These are phyloP conservation scores for Castanea mollissima DNA, from an alignment of 306 rosid genomes.

Conservation along the genomic window DNA sequence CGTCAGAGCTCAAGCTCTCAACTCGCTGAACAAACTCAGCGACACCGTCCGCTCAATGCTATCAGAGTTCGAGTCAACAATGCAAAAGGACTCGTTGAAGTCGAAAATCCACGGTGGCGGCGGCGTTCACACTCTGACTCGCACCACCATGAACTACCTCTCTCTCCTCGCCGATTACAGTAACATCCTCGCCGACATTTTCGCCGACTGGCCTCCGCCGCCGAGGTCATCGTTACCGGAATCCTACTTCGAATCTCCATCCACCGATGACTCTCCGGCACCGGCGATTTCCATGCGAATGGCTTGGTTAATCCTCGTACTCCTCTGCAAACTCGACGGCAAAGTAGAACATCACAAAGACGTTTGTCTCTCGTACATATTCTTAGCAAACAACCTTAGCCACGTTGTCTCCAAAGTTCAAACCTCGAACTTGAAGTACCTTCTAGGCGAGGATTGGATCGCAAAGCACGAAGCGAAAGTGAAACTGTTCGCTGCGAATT, in stretches of 20 bases:
- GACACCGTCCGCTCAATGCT: slow-evolving; percentile 38
- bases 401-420: slow-evolving; percentile 44
- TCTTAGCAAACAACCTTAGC: slow-evolving; percentile 61
- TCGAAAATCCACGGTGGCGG: slow-evolving; percentile 31
- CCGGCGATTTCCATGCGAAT: slow-evolving; percentile 29
- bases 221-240: slow-evolving; percentile 30
- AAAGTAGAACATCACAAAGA: slow-evolving; percentile 58
- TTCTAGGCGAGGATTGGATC: slow-evolving; percentile 67
- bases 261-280: slow-evolving; percentile 17
- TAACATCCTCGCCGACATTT: slow-evolving; percentile 48
- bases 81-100: slow-evolving; percentile 52
- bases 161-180: slow-evolving; percentile 54
- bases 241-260: slow-evolving; percentile 34
- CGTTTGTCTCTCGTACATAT: slow-evolving; percentile 49
- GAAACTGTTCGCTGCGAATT: slow-evolving; percentile 36
- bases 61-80: slow-evolving; percentile 40
- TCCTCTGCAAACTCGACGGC: slow-evolving; percentile 63
- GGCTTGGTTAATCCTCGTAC: slow-evolving; percentile 58
- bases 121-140: slow-evolving; percentile 51
- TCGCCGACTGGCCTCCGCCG: slow-evolving; percentile 35
- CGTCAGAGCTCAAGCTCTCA: slow-evolving; percentile 37
- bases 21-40: slow-evolving; percentile 34
- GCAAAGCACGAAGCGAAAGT: slow-evolving; percentile 44
- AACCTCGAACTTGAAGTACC: slow-evolving; percentile 48
- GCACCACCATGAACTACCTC: slow-evolving; percentile 43